Evolutionary conservation across 2,329 filamentous ascomycete species (phyloP).

Genomic region (Orbilia oligospora): DNA sequence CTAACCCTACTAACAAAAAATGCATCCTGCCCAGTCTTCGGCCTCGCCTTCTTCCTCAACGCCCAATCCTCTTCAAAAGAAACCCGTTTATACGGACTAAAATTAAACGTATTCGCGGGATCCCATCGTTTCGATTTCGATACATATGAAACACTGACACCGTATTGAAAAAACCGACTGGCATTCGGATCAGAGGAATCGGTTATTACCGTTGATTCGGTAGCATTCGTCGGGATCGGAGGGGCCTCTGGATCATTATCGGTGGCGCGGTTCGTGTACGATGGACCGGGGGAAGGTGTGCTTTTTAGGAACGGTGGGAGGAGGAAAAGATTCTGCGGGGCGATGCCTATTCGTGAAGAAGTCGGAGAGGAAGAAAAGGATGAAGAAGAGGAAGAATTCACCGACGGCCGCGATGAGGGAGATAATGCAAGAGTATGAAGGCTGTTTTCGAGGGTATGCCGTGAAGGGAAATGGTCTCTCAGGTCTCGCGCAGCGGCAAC

Average conservation of each 20-base stretch:
- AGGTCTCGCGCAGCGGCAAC: slow-evolving; percentile 49
- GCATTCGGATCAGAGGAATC: slow-evolving; percentile 46
- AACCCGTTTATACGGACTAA: slow-evolving; percentile 75
- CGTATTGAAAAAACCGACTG: slow-evolving; percentile 69
- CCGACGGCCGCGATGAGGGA: neutral
- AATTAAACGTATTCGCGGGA: slow-evolving; percentile 80
- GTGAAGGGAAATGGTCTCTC: slow-evolving; percentile 53
- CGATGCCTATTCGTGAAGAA: slow-evolving; percentile 18
- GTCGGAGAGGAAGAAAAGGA: neutral
- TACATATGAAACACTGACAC: slow-evolving; percentile 81
- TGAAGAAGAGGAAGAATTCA: no score
- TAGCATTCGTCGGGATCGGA: slow-evolving; percentile 17
- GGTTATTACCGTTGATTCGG: slow-evolving; percentile 44
- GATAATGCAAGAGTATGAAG: slow-evolving; percentile 36
- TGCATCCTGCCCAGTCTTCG: slow-evolving; percentile 91
- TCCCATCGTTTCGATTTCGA: slow-evolving; percentile 80
- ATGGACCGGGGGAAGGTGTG: slow-evolving; percentile 47
- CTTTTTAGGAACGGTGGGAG: slow-evolving; percentile 42
- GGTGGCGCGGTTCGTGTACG: slow-evolving; percentile 56
- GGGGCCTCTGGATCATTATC: slow-evolving; percentile 35
- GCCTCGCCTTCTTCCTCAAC: slow-evolving; percentile 74
- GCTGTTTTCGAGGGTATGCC: slow-evolving; percentile 42
- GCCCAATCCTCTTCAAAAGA: slow-evolving; percentile 70
- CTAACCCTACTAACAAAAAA: slow-evolving; percentile 92
- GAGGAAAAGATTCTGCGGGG: slow-evolving; percentile 40